Evolutionary conservation across 1,284 basidiomycete species (phyloP), one percentile per base, ranked within the genome.

Genomic region (Cryptococcus floricola): DNA sequence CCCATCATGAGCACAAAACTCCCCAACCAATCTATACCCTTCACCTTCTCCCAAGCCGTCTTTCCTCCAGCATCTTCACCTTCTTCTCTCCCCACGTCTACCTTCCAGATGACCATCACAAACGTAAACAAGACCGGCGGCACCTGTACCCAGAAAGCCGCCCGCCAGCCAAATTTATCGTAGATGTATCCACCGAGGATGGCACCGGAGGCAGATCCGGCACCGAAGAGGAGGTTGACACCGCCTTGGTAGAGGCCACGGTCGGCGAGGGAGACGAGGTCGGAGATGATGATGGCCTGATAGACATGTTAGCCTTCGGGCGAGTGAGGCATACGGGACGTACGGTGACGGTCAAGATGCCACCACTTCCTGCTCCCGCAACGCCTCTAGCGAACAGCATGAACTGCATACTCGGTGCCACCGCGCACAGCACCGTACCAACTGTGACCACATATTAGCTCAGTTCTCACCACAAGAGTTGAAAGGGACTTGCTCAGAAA

Each of bases 211-310:
- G 67, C 67, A 1, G 61, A 51, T 10, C 69, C 68, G 2, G 59
- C 59, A 5, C 61, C 65, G 28, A 66, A 65, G 9, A 71, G 57
- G n/a, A 68, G 39, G 42, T 67, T 67, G 7, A 64, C 59, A 19
- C 59, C 64, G 14, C 69, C 68, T 61, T 68, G 68, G 50, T 70
- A 70, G 5, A 70, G 52, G 1, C 69, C 69, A n/a, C 69, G 56
- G 39, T 69, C 67, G 23, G 62, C 62, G 5, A 64, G 51, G 1
- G 67, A 69, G 9, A 71, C 69, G 13, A 71, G 62, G 45, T 69
- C 66, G 27, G 61, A 57, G 42, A 68, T 58, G 50, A 68, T 66
- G 41, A 68, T 68, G 12, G 66, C 64, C 63, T 65, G 16, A 3
- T 3, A 14, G 37, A 16, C 37, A 9, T 31, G 41, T 46, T n/a